Percentiles rank a stretch among this genome's conserved stretches.
Evolutionary conservation across 306 rosid species (phyloP).

Genomic region (Ormosia emarginata): DNA sequence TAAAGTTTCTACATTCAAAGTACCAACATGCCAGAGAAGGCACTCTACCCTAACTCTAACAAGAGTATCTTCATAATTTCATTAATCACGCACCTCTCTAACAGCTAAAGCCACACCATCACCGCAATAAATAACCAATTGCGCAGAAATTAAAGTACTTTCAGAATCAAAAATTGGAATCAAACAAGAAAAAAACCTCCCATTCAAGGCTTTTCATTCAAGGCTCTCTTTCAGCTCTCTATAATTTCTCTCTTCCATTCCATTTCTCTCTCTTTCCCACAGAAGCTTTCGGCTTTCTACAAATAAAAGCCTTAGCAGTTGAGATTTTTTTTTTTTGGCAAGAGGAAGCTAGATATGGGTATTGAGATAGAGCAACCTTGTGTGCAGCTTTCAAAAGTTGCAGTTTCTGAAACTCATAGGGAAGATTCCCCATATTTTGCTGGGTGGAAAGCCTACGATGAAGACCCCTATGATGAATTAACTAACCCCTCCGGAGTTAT

Average conservation of each 20-base stretch:
- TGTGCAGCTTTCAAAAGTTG: conserved; percentile 56
- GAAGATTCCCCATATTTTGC: conserved; percentile 91
- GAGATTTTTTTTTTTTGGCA: not conserved
- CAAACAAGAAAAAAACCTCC: not conserved
- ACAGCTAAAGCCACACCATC: not conserved
- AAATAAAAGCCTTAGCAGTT: not conserved
- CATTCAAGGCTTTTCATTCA: conserved; percentile 18
- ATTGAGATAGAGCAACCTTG: conserved; percentile 41
- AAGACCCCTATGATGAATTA: conserved; percentile 63
- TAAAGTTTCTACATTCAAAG: not conserved
- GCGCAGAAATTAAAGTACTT: not conserved
- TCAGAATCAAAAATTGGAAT: not conserved
- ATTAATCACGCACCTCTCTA: not conserved
- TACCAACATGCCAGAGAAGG: not conserved
- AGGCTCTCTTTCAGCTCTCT: not conserved
- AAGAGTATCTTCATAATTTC: not conserved
- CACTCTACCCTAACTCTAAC: not conserved
- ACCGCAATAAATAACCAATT: not conserved
- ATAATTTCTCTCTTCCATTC: not conserved
- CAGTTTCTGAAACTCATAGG: conserved; percentile 78
- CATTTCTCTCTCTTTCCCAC: not conserved
- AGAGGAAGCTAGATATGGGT: conserved; percentile 39
- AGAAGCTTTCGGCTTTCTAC: not conserved
- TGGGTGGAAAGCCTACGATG: conserved; percentile 95
- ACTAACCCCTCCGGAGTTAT: conserved; percentile 74